Conservation (phyloP, 805 yeast species). For the Pichia sporocuriosa region DNA sequence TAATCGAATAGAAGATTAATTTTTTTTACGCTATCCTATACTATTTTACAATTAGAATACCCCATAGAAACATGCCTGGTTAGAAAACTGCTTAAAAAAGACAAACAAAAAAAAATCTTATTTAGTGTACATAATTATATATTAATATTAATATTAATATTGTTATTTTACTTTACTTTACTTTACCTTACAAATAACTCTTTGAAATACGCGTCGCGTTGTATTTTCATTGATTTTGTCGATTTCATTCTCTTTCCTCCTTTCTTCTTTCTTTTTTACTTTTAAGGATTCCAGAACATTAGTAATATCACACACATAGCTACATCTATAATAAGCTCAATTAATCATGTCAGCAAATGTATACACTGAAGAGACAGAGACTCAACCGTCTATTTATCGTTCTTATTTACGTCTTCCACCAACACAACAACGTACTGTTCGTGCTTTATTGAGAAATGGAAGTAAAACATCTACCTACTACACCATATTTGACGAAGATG, state of each 20-base stretch:
- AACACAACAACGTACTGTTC: conserved; percentile 44
- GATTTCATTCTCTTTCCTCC: background rate
- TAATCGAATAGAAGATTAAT: background rate
- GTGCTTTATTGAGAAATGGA: conserved; percentile 43
- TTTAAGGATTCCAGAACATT: background rate
- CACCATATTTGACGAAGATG: conserved; percentile 67
- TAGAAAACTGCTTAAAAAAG: no score
- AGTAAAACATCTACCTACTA: conserved; percentile 74
- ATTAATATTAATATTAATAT: no score
- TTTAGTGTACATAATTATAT: no score
- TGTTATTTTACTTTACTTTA: no score
- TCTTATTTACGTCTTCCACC: conserved; percentile 41
- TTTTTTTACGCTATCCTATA: background rate
- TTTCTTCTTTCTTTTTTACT: background rate
- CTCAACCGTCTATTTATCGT: conserved; percentile 11
- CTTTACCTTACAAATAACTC: no score
- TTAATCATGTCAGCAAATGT: conserved; percentile 12
- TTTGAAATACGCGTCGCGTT: conserved; percentile 12
- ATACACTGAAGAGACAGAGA: conserved; percentile 9
- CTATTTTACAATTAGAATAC: no score
- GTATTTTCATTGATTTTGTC: no score
- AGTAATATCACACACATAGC: no score
- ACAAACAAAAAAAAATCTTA: no score
- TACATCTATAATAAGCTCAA: no score
- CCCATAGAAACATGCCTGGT: no score